These are phyloP conservation scores for Talaromyces thailandensis DNA, from an alignment of 495 filamentous ascomycete genomes.

Conservation along the genomic window DNA sequence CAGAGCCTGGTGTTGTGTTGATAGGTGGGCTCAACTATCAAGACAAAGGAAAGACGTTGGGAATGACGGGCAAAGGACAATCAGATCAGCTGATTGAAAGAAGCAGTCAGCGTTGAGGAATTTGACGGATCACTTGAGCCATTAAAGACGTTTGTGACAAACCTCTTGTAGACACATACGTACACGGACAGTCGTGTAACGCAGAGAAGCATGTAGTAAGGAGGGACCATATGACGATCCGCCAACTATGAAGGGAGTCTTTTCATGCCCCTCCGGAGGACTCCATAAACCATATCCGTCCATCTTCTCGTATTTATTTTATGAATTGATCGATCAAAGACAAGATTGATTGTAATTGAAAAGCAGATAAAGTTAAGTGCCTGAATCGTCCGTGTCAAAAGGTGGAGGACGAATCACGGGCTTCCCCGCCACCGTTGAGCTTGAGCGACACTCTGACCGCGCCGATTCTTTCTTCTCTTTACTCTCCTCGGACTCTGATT, in stretches of 20 bases:
- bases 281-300: not conserved
- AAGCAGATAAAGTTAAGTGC: not conserved
- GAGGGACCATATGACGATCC: not conserved
- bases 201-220: not conserved
- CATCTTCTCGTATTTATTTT: not conserved
- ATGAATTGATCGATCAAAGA: not conserved
- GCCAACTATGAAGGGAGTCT: not conserved
- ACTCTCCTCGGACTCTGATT: not conserved
- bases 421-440: not conserved
- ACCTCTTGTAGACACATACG: not conserved
- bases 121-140: not conserved
- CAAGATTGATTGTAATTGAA: not conserved
- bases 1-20: not conserved
- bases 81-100: not conserved
- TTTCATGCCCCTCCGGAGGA: not conserved
- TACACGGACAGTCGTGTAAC: not conserved
- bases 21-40: not conserved
- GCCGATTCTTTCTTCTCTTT: not conserved
- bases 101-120: not conserved
- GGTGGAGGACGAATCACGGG: not conserved
- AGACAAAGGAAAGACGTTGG: not conserved
- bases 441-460: not conserved
- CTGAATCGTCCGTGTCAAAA: not conserved
- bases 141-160: not conserved
- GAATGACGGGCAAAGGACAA: not conserved